These are phyloP conservation scores for Parachaetomium inaequale DNA, from an alignment of 495 filamentous ascomycete species.

Conservation along the genomic window DNA sequence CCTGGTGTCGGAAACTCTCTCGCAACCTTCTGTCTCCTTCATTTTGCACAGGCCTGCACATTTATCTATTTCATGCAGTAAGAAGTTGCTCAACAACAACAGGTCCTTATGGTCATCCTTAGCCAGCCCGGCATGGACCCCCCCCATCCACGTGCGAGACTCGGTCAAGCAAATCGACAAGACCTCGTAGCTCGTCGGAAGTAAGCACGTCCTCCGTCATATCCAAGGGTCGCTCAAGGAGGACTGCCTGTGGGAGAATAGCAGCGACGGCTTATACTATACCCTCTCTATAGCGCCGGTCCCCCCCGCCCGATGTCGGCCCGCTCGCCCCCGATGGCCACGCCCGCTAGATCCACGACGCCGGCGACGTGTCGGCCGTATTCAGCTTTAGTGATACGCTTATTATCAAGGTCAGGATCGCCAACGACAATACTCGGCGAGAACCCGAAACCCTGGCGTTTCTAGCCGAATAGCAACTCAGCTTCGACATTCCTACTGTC, in stretches of 20 bases:
- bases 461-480: neutral
- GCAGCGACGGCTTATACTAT: neutral
- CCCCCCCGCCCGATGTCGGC: neutral
- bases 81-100: too few species aligned
- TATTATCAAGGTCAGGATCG: slow-evolving; percentile 10
- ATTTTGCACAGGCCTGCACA: too few species aligned
- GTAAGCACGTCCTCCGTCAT: slow-evolving; percentile 4
- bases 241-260: slow-evolving; percentile 2
- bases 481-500: slow-evolving; percentile 8
- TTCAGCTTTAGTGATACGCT: slow-evolving; percentile 5
- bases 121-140: neutral
- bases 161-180: slow-evolving; percentile 6
- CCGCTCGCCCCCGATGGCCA: slow-evolving; percentile 7
- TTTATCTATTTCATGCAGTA: too few species aligned
- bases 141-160: slow-evolving; percentile 6
- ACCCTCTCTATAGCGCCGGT: neutral
- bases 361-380: slow-evolving; percentile 6
- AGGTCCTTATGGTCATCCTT: too few species aligned
- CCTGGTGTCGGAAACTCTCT: too few species aligned
- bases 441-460: slow-evolving; percentile 8
- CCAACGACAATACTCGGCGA: neutral
- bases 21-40: too few species aligned
- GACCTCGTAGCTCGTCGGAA: slow-evolving; percentile 8
- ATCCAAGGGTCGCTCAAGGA: neutral
- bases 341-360: slow-evolving; percentile 14